A percentile compares a stretch with the other conserved stretches of the same genome.
phyloP scores from a whole-genome alignment of 1,139 yeast genomes.

The Yarrowia galli region DNA sequence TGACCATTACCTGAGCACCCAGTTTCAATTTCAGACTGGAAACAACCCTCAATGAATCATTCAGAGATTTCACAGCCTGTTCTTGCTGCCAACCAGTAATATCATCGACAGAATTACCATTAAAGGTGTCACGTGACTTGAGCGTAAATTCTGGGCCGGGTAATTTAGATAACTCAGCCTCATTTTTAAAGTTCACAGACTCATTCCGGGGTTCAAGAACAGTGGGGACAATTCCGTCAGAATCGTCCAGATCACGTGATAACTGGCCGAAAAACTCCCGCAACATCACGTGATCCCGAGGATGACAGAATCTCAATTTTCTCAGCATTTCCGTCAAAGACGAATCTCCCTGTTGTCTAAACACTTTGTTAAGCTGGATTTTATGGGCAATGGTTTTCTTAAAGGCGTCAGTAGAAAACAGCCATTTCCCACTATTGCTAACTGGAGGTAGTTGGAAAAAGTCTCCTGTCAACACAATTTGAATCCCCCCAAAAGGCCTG shows the following conservation, averaged over 20 bases:
- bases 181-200: slow-evolving; percentile 77
- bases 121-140: neutral
- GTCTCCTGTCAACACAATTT: slow-evolving; percentile 79
- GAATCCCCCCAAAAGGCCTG: slow-evolving; percentile 76
- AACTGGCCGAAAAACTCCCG: slow-evolving; percentile 58
- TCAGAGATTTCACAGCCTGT: slow-evolving; percentile 46
- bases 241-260: slow-evolving; percentile 62
- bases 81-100: neutral
- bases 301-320: slow-evolving; percentile 69
- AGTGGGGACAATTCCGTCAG: slow-evolving; percentile 82
- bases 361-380: slow-evolving; percentile 76
- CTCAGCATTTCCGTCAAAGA: slow-evolving; percentile 77
- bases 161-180: slow-evolving; percentile 58
- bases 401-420: slow-evolving; percentile 89
- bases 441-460: slow-evolving; percentile 90
- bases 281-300: slow-evolving; percentile 55
- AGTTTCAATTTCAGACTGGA: slow-evolving; percentile 57
- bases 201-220: slow-evolving; percentile 76
- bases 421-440: slow-evolving; percentile 43
- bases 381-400: slow-evolving; percentile 64
- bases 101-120: slow-evolving; percentile 53
- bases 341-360: slow-evolving; percentile 86
- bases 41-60: slow-evolving; percentile 58
- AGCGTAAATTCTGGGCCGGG: slow-evolving; percentile 50
- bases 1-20: slow-evolving; percentile 68